Evolutionary conservation across 2,329 filamentous ascomycete genomes (phyloP).

Genomic region (Sporothrix phasma): DNA sequence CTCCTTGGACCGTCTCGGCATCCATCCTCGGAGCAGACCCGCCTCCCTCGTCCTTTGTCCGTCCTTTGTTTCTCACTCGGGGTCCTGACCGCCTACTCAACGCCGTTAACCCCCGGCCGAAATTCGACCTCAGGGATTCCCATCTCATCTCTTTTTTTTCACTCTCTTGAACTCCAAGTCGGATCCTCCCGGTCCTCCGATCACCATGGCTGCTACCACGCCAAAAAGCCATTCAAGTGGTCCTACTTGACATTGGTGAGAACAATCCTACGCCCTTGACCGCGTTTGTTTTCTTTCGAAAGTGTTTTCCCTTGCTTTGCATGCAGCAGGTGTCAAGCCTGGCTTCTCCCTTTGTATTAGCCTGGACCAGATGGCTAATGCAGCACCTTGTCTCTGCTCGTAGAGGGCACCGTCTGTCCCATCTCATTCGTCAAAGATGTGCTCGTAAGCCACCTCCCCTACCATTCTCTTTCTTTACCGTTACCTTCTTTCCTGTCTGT

Average conservation of each 20-base stretch:
- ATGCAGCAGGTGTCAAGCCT: background rate
- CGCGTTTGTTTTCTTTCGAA: background rate
- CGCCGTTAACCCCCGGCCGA: background rate
- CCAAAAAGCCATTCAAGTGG: constrained; percentile 32
- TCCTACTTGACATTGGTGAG: constrained; percentile 51
- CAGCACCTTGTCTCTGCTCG: constrained; percentile 15
- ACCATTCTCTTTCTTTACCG: constrained; percentile 4
- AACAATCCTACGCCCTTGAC: background rate
- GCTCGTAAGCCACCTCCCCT: constrained; percentile 49
- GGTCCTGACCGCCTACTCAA: background rate
- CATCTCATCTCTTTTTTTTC: background rate
- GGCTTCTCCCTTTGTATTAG: constrained; percentile 23
- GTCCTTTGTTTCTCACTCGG: background rate
- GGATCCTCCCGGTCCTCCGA: background rate
- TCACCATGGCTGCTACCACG: constrained; percentile 15
- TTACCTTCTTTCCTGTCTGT: background rate
- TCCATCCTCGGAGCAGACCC: background rate
- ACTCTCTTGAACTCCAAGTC: background rate
- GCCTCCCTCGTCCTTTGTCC: background rate
- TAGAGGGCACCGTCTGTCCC: constrained; percentile 74
- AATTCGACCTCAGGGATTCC: background rate
- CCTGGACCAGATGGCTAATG: constrained; percentile 33
- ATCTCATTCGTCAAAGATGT: constrained; percentile 79
- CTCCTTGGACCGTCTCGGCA: background rate
- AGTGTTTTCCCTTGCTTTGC: background rate